Percentiles rank a stretch among this genome's conserved stretches.
phyloP scores from a whole-genome alignment of 306 rosid genomes.

The Cicer arietinum region DNA sequence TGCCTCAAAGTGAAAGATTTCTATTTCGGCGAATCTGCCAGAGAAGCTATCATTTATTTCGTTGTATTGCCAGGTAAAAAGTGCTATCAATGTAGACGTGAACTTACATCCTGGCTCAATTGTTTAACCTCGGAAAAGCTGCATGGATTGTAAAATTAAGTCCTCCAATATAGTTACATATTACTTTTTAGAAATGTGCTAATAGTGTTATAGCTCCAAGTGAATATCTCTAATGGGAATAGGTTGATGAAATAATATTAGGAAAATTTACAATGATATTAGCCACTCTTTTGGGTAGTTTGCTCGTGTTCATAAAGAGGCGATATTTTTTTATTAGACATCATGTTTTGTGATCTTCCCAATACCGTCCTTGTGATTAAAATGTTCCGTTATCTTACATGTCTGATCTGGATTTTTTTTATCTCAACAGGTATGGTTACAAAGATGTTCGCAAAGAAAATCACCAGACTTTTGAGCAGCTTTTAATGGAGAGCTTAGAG shows the following conservation, averaged over 20 bases:
- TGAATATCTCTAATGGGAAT: not conserved
- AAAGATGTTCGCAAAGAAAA: slow-evolving; percentile 96
- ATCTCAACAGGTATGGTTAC: slow-evolving; percentile 76
- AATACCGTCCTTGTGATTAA: slow-evolving; percentile 3
- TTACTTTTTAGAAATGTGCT: slow-evolving; percentile 17
- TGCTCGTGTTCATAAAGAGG: slow-evolving; percentile 21
- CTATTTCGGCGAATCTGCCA: slow-evolving; percentile 93
- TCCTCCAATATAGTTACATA: not conserved
- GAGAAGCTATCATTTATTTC: slow-evolving; percentile 86
- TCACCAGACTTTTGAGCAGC: slow-evolving; percentile 88
- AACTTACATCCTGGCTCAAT: not conserved
- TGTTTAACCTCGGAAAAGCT: not conserved
- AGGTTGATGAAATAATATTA: not conserved
- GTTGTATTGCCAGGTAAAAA: slow-evolving; percentile 92
- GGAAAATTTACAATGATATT: slow-evolving; percentile 16
- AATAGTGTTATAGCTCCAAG: slow-evolving; percentile 18
- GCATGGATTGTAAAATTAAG: slow-evolving; percentile 12
- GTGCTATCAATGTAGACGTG: slow-evolving; percentile 4
- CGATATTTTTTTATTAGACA: not conserved
- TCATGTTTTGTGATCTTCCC: not conserved
- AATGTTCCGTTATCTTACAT: not conserved
- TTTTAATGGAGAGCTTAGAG: slow-evolving; percentile 90
- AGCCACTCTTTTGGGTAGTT: slow-evolving; percentile 2
- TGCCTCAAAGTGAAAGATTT: slow-evolving; percentile 95
- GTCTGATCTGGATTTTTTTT: slow-evolving; percentile 33